Percentiles rank a stretch among this genome's conserved stretches.
These are phyloP conservation scores for Plasmodium relictum DNA, from an alignment of 169 alveolate genomes.

Conservation along the genomic window DNA sequence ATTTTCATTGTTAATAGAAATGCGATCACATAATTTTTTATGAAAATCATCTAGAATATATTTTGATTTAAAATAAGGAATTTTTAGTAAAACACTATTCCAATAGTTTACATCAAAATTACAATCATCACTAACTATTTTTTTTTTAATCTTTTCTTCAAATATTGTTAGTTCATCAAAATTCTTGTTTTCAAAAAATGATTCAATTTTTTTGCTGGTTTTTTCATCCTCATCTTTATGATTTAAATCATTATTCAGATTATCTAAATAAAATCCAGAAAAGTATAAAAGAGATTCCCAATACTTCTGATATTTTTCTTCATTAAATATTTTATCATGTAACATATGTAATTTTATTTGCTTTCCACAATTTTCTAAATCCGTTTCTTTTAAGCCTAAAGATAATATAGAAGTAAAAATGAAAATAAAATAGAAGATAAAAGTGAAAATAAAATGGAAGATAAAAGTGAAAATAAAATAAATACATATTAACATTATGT, in stretches of 20 bases:
- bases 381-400: slow-evolving; percentile 30
- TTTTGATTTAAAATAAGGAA: slow-evolving; percentile 83
- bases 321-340: slow-evolving; percentile 30
- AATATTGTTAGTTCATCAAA: slow-evolving; percentile 80
- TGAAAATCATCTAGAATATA: slow-evolving; percentile 40
- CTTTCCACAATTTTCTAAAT: slow-evolving; percentile 30
- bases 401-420: not conserved
- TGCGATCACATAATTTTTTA: not conserved
- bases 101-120: slow-evolving; percentile 86
- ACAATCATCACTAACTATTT: slow-evolving; percentile 69
- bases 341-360: slow-evolving; percentile 22
- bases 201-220: slow-evolving; percentile 79
- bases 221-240: slow-evolving; percentile 22
- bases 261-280: slow-evolving; percentile 14
- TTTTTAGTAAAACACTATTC: slow-evolving; percentile 84
- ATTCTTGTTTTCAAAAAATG: slow-evolving; percentile 64
- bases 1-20: not conserved
- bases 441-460: not conserved
- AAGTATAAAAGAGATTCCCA: slow-evolving; percentile 51
- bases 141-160: slow-evolving; percentile 84
- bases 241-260: not conserved
- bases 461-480: not conserved
- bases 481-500: not conserved
- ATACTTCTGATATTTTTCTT: slow-evolving; percentile 12
- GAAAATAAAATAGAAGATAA: not conserved